Evolutionary conservation across 805 yeast genomes (phyloP).

Genomic region (Saturnispora besseyi): DNA sequence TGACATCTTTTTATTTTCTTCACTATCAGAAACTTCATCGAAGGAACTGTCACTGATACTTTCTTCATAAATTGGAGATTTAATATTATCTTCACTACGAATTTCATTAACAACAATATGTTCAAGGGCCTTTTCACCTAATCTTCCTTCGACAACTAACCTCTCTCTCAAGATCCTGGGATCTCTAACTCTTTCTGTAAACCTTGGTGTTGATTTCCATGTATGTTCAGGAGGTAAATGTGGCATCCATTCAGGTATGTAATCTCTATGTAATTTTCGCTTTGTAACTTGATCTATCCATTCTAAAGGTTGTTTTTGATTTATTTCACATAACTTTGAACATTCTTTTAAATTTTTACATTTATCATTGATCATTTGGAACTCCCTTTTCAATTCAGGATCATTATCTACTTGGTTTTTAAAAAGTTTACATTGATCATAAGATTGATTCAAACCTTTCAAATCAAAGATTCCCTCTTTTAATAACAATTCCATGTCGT

Average conservation of each 20-base stretch:
- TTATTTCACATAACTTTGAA: neutral
- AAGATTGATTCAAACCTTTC: constrained; percentile 28
- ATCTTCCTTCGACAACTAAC: constrained; percentile 70
- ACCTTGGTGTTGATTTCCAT: constrained; percentile 68
- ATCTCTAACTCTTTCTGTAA: constrained; percentile 51
- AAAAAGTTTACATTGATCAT: constrained; percentile 25
- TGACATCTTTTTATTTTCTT: neutral
- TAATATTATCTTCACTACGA: neutral
- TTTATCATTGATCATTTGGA: neutral
- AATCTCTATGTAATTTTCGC: constrained; percentile 25
- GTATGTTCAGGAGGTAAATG: constrained; percentile 92
- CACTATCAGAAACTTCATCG: constrained; percentile 10
- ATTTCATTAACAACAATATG: constrained; percentile 31
- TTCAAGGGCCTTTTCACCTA: constrained; percentile 72
- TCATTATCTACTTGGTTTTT: constrained; percentile 7
- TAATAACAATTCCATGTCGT: constrained; percentile 41
- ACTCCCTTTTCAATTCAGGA: constrained; percentile 8
- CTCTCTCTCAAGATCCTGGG: constrained; percentile 62
- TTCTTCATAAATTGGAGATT: constrained; percentile 5
- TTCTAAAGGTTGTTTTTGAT: constrained; percentile 1
- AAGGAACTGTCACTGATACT: constrained; percentile 2
- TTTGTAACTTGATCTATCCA: constrained; percentile 13
- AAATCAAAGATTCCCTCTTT: constrained; percentile 34
- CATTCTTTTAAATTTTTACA: constrained; percentile 11
- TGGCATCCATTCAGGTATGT: constrained; percentile 74